These are phyloP conservation scores for Rhizophora mangle DNA, from an alignment of 345 rosid species.

Conservation along the genomic window DNA sequence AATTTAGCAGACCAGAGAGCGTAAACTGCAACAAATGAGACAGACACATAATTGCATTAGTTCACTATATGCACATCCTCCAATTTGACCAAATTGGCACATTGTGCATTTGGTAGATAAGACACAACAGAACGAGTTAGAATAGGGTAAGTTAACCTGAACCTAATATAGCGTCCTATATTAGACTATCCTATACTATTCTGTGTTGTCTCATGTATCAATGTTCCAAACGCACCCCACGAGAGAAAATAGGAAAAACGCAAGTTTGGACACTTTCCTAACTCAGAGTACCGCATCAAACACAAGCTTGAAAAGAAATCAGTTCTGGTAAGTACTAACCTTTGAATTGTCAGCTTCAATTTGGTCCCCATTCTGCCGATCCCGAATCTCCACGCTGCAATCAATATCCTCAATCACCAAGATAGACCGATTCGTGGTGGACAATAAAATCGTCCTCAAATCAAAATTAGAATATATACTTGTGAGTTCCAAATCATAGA, in stretches of 20 bases:
- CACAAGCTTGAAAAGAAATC: background rate
- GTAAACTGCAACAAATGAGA: slow-evolving; percentile 6
- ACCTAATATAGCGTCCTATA: too few species aligned
- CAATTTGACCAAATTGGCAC: too few species aligned
- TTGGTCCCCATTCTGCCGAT: slow-evolving; percentile 2
- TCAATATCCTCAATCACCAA: slow-evolving; percentile 59
- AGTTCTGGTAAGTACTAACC: background rate
- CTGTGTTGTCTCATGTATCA: too few species aligned
- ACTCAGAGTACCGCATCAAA: background rate
- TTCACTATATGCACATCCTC: background rate
- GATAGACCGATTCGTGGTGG: slow-evolving; percentile 48
- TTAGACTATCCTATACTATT: too few species aligned
- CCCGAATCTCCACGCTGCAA: slow-evolving; percentile 27
- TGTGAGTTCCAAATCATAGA: slow-evolving; percentile 51
- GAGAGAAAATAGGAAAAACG: too few species aligned
- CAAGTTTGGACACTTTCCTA: background rate
- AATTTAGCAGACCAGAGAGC: slow-evolving; percentile 17
- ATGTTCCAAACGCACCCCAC: too few species aligned
- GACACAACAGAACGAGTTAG: too few species aligned
- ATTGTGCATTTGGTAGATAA: too few species aligned
- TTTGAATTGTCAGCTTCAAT: background rate
- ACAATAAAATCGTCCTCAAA: slow-evolving; percentile 37
- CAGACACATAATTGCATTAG: background rate
- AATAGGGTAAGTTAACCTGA: too few species aligned
- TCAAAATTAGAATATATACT: slow-evolving; percentile 36